These are phyloP conservation scores for Russula earlei DNA, from an alignment of 768 basidiomycete species.

Conservation along the genomic window DNA sequence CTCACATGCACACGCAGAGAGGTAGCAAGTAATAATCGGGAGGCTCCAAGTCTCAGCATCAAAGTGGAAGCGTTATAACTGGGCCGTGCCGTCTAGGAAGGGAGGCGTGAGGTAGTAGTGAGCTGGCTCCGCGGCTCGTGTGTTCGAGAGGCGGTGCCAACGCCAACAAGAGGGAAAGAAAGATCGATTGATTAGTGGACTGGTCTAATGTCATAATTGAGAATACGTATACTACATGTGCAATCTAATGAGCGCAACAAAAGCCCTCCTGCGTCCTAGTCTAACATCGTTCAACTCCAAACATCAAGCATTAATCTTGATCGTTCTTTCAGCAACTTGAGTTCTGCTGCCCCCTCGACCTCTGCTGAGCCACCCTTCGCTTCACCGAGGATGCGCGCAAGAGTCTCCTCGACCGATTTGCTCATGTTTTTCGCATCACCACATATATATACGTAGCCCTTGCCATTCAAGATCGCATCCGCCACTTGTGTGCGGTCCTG, in stretches of 20 bases:
- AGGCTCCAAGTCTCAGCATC: slow-evolving; percentile 10
- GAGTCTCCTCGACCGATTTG: slow-evolving; percentile 85
- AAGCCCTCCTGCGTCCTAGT: too few relatives aligned
- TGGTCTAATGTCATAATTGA: not conserved
- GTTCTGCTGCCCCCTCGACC: slow-evolving; percentile 82
- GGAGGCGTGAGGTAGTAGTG: not conserved
- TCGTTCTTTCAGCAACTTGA: slow-evolving; percentile 93
- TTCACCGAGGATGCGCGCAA: slow-evolving; percentile 78
- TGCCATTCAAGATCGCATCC: slow-evolving; percentile 83
- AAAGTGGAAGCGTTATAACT: not conserved
- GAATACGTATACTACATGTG: slow-evolving; percentile 1
- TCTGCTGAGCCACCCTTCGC: slow-evolving; percentile 86
- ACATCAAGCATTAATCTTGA: slow-evolving; percentile 82
- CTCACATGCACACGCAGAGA: not conserved
- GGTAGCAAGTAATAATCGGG: not conserved
- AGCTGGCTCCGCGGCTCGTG: slow-evolving; percentile 1
- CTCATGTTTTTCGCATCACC: slow-evolving; percentile 97
- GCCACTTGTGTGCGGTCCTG: slow-evolving; percentile 76
- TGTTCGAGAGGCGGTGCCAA: too few relatives aligned
- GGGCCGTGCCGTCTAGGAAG: too few relatives aligned
- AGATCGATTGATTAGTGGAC: too few relatives aligned
- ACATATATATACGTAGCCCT: slow-evolving; percentile 96
- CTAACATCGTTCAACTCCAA: slow-evolving; percentile 53
- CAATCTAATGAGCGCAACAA: slow-evolving; percentile 2
- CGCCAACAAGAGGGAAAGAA: too few relatives aligned